Conservation (phyloP, 2,329 filamentous ascomycete species). For the Pezicula rhizophila region DNA sequence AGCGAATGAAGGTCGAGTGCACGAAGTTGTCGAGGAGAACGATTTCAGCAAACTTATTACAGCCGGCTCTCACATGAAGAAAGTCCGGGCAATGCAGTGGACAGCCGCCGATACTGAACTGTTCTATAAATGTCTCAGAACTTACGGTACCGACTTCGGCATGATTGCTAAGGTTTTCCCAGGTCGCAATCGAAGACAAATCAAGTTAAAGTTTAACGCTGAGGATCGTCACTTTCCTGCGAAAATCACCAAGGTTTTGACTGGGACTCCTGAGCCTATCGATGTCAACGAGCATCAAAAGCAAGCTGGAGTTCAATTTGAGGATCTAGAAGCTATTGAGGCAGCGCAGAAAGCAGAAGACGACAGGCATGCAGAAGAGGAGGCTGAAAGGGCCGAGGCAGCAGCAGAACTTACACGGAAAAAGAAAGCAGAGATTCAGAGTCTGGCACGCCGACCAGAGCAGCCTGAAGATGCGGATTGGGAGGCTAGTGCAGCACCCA, state of each 20-base stretch:
- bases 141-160: constrained; percentile 79
- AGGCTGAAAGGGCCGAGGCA: constrained; percentile 39
- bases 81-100: constrained; percentile 63
- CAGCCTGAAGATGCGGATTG: constrained; percentile 15
- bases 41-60: constrained; percentile 71
- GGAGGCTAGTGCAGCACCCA: constrained; percentile 11
- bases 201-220: constrained; percentile 78
- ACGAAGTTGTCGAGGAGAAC: constrained; percentile 67
- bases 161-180: constrained; percentile 75
- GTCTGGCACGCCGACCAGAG: constrained; percentile 7
- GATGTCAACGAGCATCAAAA: constrained; percentile 55
- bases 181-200: constrained; percentile 61
- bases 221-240: constrained; percentile 65
- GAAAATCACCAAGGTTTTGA: constrained; percentile 58
- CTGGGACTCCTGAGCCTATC: constrained; percentile 53
- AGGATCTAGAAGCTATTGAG: constrained; percentile 48
- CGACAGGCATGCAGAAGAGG: constrained; percentile 39
- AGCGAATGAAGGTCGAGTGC: constrained; percentile 41
- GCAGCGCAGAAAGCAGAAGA: constrained; percentile 42
- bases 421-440: constrained; percentile 24
- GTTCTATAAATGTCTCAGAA: constrained; percentile 69
- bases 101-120: constrained; percentile 62
- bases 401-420: constrained; percentile 14
- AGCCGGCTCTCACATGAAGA: constrained; percentile 60
- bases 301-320: constrained; percentile 47